These are phyloP conservation scores for Verbascum thapsus DNA, from an alignment of 257 asterid genomes.

Conservation along the genomic window DNA sequence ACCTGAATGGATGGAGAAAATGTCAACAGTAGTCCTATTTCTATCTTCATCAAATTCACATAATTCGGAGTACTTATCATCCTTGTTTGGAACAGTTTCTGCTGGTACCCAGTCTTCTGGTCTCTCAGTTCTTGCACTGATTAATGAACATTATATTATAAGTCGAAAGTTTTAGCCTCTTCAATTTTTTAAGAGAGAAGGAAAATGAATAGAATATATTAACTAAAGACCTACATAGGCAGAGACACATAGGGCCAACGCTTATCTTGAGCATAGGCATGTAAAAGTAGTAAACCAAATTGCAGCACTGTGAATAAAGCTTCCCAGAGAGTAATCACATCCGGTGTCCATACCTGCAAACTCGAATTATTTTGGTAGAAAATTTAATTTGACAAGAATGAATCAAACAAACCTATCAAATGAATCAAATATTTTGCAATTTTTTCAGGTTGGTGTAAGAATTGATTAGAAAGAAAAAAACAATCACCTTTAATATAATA, in stretches of 20 bases:
- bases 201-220: slow-evolving; percentile 17
- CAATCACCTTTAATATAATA: slow-evolving; percentile 72
- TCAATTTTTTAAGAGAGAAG: not conserved
- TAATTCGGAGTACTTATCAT: slow-evolving; percentile 40
- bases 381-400: too few species aligned
- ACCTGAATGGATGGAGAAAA: slow-evolving; percentile 61
- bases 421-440: not conserved
- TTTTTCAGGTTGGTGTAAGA: slow-evolving; percentile 12
- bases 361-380: too few species aligned
- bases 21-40: slow-evolving; percentile 44
- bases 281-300: slow-evolving; percentile 73
- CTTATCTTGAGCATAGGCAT: slow-evolving; percentile 95
- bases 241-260: slow-evolving; percentile 92
- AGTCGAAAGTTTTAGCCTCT: not conserved
- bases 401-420: too few species aligned
- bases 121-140: slow-evolving; percentile 76
- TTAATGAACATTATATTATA: slow-evolving; percentile 14
- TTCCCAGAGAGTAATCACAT: slow-evolving; percentile 82
- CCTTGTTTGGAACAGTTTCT: slow-evolving; percentile 40
- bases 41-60: slow-evolving; percentile 43
- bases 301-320: slow-evolving; percentile 86
- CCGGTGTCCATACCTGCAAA: slow-evolving; percentile 87
- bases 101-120: slow-evolving; percentile 96
- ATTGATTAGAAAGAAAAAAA: slow-evolving; percentile 16
- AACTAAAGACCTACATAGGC: slow-evolving; percentile 70